A percentile compares a stretch with the other conserved stretches of the same genome.
Evolutionary conservation across 805 yeast species (phyloP).

Genomic region (Candida golubevii): DNA sequence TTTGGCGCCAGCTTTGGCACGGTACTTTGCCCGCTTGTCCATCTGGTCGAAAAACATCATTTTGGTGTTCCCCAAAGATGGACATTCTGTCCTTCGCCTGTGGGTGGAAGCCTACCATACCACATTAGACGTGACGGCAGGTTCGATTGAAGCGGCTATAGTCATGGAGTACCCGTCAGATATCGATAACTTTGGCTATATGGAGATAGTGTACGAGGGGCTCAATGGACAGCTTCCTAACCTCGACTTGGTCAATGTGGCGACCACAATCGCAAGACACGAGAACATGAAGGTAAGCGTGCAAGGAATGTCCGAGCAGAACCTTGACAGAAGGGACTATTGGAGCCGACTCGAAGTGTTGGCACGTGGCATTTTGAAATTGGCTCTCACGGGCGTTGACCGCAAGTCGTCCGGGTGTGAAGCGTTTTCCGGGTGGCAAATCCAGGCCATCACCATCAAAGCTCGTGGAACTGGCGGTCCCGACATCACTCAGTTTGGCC

Average conservation of each 20-base stretch:
- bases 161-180: conserved; percentile 72
- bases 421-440: conserved; percentile 93
- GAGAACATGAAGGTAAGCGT: conserved; percentile 70
- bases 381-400: conserved; percentile 67
- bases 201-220: conserved; percentile 80
- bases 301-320: conserved; percentile 51
- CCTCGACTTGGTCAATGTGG: conserved; percentile 81
- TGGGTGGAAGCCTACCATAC: conserved; percentile 97
- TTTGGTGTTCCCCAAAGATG: conserved; percentile 74
- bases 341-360: conserved; percentile 55
- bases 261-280: conserved; percentile 65
- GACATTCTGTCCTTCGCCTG: conserved; percentile 60
- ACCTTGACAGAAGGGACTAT: conserved; percentile 46
- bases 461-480: conserved; percentile 55
- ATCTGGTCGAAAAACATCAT: conserved; percentile 95
- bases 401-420: conserved; percentile 67
- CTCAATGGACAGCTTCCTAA: conserved; percentile 95
- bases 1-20: conserved; percentile 63
- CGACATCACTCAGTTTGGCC: conserved; percentile 89
- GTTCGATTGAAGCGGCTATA: conserved; percentile 87
- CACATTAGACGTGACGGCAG: conserved; percentile 80
- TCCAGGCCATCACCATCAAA: conserved; percentile 78
- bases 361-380: conserved; percentile 58
- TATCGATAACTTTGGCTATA: conserved; percentile 63
- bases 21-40: conserved; percentile 80